Percentiles rank a stretch among this genome's conserved stretches.
These are phyloP conservation scores for Globisporangium cylindrosporum DNA, from an alignment of 352 stramenopile genomes.

Conservation along the genomic window DNA sequence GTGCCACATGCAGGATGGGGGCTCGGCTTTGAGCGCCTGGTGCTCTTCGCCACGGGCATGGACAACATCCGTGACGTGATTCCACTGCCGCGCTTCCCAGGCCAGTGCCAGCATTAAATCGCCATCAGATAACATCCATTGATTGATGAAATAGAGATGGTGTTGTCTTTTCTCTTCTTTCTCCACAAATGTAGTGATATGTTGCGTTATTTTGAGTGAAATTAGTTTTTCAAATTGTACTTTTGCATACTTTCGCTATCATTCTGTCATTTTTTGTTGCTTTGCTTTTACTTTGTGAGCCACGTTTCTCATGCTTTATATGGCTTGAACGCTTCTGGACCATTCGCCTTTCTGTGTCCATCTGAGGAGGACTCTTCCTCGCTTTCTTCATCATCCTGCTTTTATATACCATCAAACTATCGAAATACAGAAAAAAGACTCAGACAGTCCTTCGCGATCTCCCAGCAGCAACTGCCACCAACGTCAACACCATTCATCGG, in stretches of 20 bases:
- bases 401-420: constrained; percentile 11
- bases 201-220: neutral
- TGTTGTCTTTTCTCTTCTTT: neutral
- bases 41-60: constrained; percentile 97
- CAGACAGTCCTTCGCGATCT: neutral
- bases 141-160: neutral
- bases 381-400: constrained; percentile 8
- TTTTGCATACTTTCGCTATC: constrained; percentile 11
- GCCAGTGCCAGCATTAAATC: constrained; percentile 81
- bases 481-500: neutral
- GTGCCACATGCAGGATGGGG: constrained; percentile 98
- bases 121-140: neutral
- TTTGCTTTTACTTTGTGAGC: neutral
- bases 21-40: constrained; percentile 97
- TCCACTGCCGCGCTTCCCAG: constrained; percentile 94
- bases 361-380: constrained; percentile 4
- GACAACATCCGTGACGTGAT: constrained; percentile 99
- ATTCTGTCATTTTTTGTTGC: constrained; percentile 1
- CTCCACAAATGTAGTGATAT: neutral
- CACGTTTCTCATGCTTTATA: neutral
- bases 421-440: constrained; percentile 13
- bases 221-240: constrained; percentile 14
- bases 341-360: neutral
- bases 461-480: neutral
- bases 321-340: neutral